Conservation (phyloP, 805 yeast species). For the Wickerhamiella alocasiicola region DNA sequence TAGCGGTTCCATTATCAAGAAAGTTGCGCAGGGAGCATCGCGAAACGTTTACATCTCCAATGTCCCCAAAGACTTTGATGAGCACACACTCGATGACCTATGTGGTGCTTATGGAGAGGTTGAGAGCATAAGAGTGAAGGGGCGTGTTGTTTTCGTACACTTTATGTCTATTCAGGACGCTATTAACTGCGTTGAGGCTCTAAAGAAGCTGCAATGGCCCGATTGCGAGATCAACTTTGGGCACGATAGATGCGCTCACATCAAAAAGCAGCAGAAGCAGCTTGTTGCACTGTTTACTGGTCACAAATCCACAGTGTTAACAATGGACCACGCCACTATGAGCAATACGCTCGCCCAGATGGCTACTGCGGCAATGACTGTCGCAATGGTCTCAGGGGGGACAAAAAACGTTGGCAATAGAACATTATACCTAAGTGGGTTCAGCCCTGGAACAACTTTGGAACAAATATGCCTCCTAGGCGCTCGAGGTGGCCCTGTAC, state of each 20-base stretch:
- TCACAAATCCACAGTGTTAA: slow-evolving; percentile 78
- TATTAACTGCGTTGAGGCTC: slow-evolving; percentile 66
- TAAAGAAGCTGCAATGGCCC: slow-evolving; percentile 34
- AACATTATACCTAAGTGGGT: slow-evolving; percentile 80
- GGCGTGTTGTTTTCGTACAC: slow-evolving; percentile 72
- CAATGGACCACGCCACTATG: slow-evolving; percentile 55
- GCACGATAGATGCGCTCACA: slow-evolving; percentile 81
- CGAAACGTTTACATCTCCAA: slow-evolving; percentile 87
- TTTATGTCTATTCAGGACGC: slow-evolving; percentile 77
- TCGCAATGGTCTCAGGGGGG: slow-evolving; percentile 90
- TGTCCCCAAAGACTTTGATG: slow-evolving; percentile 52
- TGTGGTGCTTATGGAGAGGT: slow-evolving; percentile 66
- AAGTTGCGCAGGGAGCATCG: slow-evolving; percentile 81
- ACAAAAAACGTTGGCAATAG: slow-evolving; percentile 84
- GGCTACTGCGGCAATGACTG: slow-evolving; percentile 95
- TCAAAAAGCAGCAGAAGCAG: slow-evolving; percentile 90
- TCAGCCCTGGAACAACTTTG: slow-evolving; percentile 75
- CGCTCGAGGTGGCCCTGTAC: slow-evolving; percentile 87
- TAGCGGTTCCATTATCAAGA: slow-evolving; percentile 58
- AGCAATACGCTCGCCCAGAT: slow-evolving; percentile 57
- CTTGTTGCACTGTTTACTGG: slow-evolving; percentile 94
- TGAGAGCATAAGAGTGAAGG: slow-evolving; percentile 58
- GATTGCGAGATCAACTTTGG: slow-evolving; percentile 60
- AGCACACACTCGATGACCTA: slow-evolving; percentile 53
- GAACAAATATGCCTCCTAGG: slow-evolving; percentile 87